Evolutionary conservation across 1,284 basidiomycete genomes (phyloP).

Genomic region (Ceratobasidium sp.): DNA sequence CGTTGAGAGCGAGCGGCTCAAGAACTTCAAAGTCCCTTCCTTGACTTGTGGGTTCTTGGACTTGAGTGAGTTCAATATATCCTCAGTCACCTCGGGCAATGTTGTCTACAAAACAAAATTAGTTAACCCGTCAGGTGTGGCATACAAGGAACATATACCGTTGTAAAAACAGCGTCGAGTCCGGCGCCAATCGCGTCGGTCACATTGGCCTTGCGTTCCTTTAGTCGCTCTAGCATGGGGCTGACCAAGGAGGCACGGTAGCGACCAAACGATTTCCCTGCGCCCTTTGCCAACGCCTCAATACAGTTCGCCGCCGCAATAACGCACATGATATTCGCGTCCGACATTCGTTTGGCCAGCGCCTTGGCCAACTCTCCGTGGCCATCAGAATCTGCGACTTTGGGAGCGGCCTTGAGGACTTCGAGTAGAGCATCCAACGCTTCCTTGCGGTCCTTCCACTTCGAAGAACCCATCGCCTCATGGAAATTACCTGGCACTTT

Average conservation of each 20-base stretch:
- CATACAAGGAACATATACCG: constrained; percentile 61
- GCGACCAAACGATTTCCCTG: constrained; percentile 75
- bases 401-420: constrained; percentile 72
- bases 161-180: constrained; percentile 86
- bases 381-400: constrained; percentile 78
- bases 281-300: constrained; percentile 83
- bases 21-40: constrained; percentile 88
- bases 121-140: constrained; percentile 43
- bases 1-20: constrained; percentile 78
- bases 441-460: constrained; percentile 99
- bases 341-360: constrained; percentile 82
- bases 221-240: constrained; percentile 86
- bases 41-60: constrained; percentile 98
- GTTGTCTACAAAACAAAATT: constrained; percentile 63
- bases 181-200: constrained; percentile 88
- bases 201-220: constrained; percentile 90
- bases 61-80: constrained; percentile 76
- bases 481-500: constrained; percentile 79
- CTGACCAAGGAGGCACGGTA: constrained; percentile 77
- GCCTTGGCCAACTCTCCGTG: constrained; percentile 75
- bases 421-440: constrained; percentile 82
- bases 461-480: constrained; percentile 79
- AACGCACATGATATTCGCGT: constrained; percentile 96
- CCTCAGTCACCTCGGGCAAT: constrained; percentile 82
- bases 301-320: constrained; percentile 85